Evolutionary conservation across 768 basidiomycete species (phyloP).

Genomic region (Kockovaella imperatae): DNA sequence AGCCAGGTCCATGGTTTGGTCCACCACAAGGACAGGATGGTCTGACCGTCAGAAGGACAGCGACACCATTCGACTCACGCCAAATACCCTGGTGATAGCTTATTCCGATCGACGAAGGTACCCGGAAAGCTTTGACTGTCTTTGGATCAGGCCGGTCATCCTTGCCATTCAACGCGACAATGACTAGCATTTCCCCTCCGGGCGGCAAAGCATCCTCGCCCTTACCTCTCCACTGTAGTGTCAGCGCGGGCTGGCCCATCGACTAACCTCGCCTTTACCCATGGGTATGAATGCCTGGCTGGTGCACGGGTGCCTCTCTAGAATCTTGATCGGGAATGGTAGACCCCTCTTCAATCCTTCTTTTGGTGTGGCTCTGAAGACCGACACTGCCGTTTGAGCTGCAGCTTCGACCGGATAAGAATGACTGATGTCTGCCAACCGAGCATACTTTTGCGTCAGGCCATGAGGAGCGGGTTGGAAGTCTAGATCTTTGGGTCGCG

Average conservation of each 20-base stretch:
- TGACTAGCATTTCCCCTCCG: conserved; percentile 64
- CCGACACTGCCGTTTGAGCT: conserved; percentile 65
- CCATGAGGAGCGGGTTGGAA: conserved; percentile 75
- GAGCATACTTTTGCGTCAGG: conserved; percentile 81
- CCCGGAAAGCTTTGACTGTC: conserved; percentile 74
- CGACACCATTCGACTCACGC: conserved; percentile 59
- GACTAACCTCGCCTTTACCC: conserved; percentile 51
- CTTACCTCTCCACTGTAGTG: conserved; percentile 43
- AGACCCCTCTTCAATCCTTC: conserved; percentile 49
- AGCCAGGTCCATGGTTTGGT: conserved; percentile 47
- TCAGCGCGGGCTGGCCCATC: background rate
- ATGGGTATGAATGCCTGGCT: conserved; percentile 94
- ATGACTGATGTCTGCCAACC: conserved; percentile 59
- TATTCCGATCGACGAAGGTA: conserved; percentile 69
- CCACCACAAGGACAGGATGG: conserved; percentile 69
- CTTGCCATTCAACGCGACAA: conserved; percentile 71
- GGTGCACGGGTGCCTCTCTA: conserved; percentile 78
- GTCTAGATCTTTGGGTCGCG: conserved; percentile 56
- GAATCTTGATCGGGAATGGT: conserved; percentile 56
- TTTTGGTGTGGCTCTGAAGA: conserved; percentile 72
- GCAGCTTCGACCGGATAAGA: conserved; percentile 57
- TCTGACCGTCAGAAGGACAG: conserved; percentile 50
- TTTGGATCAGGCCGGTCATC: conserved; percentile 70
- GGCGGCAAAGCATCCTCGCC: conserved; percentile 48
- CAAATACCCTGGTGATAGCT: conserved; percentile 76